Evolutionary conservation across 2,329 filamentous ascomycete species (phyloP).

Genomic region (Hysterium pulicare): DNA sequence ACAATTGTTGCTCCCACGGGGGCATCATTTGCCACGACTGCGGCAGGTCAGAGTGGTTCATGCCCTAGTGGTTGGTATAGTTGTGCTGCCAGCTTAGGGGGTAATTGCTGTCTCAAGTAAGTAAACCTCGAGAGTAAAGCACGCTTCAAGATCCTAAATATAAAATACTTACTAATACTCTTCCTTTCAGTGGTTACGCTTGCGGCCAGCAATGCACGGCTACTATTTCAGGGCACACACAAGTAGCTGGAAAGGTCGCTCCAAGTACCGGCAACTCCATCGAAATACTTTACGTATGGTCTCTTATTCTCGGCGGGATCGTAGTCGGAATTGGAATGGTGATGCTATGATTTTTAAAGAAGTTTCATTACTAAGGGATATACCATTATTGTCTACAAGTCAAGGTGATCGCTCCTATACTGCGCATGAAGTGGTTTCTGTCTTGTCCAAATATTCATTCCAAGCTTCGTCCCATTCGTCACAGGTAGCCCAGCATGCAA

Average conservation of each 20-base stretch:
- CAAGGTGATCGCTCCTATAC: conserved; percentile 15
- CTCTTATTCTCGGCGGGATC: conserved; percentile 24
- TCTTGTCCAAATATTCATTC: conserved; percentile 60
- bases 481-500: conserved; percentile 57
- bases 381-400: not conserved
- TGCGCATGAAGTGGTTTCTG: conserved; percentile 36
- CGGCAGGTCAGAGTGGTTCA: conserved; percentile 37
- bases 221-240: conserved; percentile 24
- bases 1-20: conserved; percentile 67
- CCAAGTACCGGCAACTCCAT: conserved; percentile 35
- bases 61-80: conserved; percentile 80
- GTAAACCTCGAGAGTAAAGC: too few species aligned
- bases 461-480: conserved; percentile 52
- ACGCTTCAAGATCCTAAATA: not conserved
- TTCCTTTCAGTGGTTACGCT: conserved; percentile 19
- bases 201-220: conserved; percentile 37
- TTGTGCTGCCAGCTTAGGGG: conserved; percentile 63
- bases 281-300: conserved; percentile 27
- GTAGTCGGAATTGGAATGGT: conserved; percentile 39
- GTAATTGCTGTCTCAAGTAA: conserved; percentile 84
- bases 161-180: too few species aligned
- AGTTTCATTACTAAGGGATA: not conserved
- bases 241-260: conserved; percentile 34
- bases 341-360: conserved; percentile 23
- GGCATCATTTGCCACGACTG: conserved; percentile 35